These are phyloP conservation scores for Pleurotus tuoliensis DNA, from an alignment of 768 basidiomycete species.

Conservation along the genomic window DNA sequence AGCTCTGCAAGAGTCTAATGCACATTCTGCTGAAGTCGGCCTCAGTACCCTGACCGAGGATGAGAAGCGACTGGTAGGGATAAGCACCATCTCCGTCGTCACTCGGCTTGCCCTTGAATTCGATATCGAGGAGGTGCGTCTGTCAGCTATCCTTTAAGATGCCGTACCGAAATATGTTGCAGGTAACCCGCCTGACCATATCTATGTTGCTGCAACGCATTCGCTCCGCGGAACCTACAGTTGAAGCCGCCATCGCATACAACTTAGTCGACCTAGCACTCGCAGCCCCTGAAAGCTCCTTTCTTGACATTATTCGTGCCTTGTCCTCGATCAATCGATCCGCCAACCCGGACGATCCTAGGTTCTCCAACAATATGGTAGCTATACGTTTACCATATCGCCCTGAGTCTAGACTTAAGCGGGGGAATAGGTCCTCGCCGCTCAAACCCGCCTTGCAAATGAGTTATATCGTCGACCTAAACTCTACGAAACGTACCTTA, in stretches of 20 bases:
- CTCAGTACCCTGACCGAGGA: constrained; percentile 74
- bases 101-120: constrained; percentile 87
- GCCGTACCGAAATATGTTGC: background rate
- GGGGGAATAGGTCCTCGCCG: constrained; percentile 67
- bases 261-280: constrained; percentile 90
- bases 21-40: constrained; percentile 60
- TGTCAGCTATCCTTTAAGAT: background rate
- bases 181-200: constrained; percentile 84
- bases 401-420: background rate
- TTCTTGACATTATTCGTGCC: constrained; percentile 78
- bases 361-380: constrained; percentile 89
- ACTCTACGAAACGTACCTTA: constrained; percentile 72
- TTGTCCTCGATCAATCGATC: constrained; percentile 84
- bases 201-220: constrained; percentile 91
- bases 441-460: constrained; percentile 85
- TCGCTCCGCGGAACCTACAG: constrained; percentile 77
- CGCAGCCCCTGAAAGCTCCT: constrained; percentile 68
- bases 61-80: constrained; percentile 78
- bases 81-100: constrained; percentile 90
- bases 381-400: background rate
- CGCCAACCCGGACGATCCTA: constrained; percentile 84
- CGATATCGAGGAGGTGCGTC: constrained; percentile 68
- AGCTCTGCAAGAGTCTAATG: constrained; percentile 41
- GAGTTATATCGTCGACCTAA: constrained; percentile 73
- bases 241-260: constrained; percentile 88